Conservation (phyloP, 1,284 basidiomycete genomes). For the Ganoderma resinaceum region DNA sequence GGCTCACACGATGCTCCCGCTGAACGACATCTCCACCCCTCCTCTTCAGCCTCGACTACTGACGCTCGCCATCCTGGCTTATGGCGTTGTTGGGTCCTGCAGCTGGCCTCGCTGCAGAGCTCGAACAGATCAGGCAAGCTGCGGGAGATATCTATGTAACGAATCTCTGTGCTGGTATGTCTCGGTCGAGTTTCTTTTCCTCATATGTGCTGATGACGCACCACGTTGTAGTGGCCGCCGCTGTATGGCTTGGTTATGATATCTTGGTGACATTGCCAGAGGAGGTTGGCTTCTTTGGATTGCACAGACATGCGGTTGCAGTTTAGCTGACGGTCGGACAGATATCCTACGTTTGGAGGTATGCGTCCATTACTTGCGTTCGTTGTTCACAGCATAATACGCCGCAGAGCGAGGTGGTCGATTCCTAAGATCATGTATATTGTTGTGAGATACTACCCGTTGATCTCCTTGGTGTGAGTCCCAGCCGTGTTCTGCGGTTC, state of each 20-base stretch:
- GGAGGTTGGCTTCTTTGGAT: slow-evolving; percentile 15
- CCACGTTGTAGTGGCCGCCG: slow-evolving; percentile 13
- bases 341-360: slow-evolving; percentile 25
- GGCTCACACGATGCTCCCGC: not conserved
- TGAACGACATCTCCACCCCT: not conserved
- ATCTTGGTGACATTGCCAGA: slow-evolving; percentile 18
- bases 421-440: slow-evolving; percentile 23
- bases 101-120: slow-evolving; percentile 5
- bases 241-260: slow-evolving; percentile 23
- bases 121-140: slow-evolving; percentile 11
- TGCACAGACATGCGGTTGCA: too few relatives aligned
- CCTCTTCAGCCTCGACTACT: not conserved
- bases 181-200: too few relatives aligned
- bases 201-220: not conserved
- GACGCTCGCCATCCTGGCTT: slow-evolving; percentile 7
- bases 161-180: slow-evolving; percentile 19
- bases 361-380: not conserved
- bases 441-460: slow-evolving; percentile 23
- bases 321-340: not conserved
- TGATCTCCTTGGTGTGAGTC: slow-evolving; percentile 22
- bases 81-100: slow-evolving; percentile 17
- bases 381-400: not conserved
- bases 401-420: slow-evolving; percentile 22
- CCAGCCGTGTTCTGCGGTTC: not conserved
- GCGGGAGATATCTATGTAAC: slow-evolving; percentile 11